Conservation (phyloP, 78 protist species). For the slime mould (Dictyostelium discoideum) region dicty_2.7 NC_007088.5:147501-148000, state of each 20-base stretch:
- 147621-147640: not conserved
- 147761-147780: not conserved
- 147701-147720: not conserved
- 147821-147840: not conserved
- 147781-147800: not conserved
- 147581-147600: no score
- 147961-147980: not conserved
- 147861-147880: not conserved
- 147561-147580: not conserved
- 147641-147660: not conserved
- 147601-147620: not conserved
- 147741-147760: not conserved
- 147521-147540: not conserved
- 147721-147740: not conserved
- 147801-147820: not conserved
- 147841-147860: not conserved
- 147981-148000: not conserved
- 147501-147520: not conserved
- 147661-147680: not conserved
- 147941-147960: slow-evolving; percentile 33
- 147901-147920: not conserved
- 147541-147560: not conserved
- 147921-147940: not conserved
- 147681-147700: not conserved
- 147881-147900: not conserved